A percentile compares a stretch with the other conserved stretches of the same genome.
These are phyloP conservation scores for Talaromyces pinophilus DNA, from an alignment of 2,329 filamentous ascomycete genomes.

Conservation along the genomic window DNA sequence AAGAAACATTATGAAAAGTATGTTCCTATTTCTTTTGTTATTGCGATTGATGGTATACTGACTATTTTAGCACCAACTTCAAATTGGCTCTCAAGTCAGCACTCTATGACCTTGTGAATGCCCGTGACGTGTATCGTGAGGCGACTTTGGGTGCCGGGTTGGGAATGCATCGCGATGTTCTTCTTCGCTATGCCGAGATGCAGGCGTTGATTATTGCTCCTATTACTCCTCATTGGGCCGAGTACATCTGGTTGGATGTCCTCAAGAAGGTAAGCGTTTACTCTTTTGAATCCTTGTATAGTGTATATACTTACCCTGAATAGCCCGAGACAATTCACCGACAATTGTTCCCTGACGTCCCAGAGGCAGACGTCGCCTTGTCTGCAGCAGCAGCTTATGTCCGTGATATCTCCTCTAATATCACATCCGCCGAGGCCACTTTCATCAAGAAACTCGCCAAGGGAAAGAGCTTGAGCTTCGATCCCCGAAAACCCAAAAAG, in stretches of 20 bases:
- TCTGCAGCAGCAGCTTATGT: conserved; percentile 83
- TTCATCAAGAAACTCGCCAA: conserved; percentile 84
- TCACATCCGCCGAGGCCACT: conserved; percentile 78
- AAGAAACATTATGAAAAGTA: conserved; percentile 73
- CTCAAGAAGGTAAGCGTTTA: conserved; percentile 61
- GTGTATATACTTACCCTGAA: conserved; percentile 15
- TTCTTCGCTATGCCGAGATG: conserved; percentile 78
- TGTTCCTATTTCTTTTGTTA: conserved; percentile 29
- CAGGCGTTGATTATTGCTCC: conserved; percentile 81
- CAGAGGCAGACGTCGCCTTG: conserved; percentile 65
- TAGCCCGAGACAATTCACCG: conserved; percentile 73
- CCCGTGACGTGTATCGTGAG: conserved; percentile 89
- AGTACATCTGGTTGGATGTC: conserved; percentile 92
- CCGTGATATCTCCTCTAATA: conserved; percentile 69
- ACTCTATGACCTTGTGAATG: conserved; percentile 86
- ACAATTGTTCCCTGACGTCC: conserved; percentile 71
- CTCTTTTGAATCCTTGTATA: not conserved
- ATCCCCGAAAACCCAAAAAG: conserved; percentile 89
- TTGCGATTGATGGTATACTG: conserved; percentile 15
- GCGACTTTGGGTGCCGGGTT: conserved; percentile 72
- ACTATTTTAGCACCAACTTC: conserved; percentile 64
- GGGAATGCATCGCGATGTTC: conserved; percentile 81
- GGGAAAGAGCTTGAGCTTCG: conserved; percentile 81
- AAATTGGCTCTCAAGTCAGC: conserved; percentile 82
- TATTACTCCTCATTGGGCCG: conserved; percentile 89